These are phyloP conservation scores for Spathaspora arborariae DNA, from an alignment of 805 yeast genomes.

Conservation along the genomic window DNA sequence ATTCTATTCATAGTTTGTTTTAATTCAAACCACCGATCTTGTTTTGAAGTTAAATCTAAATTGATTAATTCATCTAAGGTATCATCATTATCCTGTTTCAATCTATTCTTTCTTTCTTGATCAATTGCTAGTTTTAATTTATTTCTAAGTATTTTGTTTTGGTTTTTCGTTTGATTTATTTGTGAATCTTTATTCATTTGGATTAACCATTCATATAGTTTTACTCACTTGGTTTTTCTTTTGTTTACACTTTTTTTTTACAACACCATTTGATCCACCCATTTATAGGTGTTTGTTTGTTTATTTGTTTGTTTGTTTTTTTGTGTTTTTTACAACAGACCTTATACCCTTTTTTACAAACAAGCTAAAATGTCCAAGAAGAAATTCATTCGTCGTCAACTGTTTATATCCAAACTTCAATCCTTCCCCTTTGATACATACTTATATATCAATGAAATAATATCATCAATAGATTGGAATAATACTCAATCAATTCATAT, in stretches of 20 bases:
- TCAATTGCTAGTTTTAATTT: background rate
- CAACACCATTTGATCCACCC: too few species aligned
- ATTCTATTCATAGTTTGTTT: background rate
- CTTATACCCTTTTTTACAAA: background rate
- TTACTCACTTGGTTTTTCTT: background rate
- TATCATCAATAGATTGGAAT: slow-evolving; percentile 41
- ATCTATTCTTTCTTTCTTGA: background rate
- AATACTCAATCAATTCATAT: slow-evolving; percentile 17
- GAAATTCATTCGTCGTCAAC: slow-evolving; percentile 21
- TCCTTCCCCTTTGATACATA: slow-evolving; percentile 36
- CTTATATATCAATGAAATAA: slow-evolving; percentile 32
- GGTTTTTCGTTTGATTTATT: background rate
- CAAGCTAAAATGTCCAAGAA: background rate
- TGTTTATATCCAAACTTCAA: slow-evolving; percentile 26
- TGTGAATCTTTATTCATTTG: background rate
- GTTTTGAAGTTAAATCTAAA: background rate
- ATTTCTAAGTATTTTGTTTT: background rate
- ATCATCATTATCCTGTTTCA: background rate
- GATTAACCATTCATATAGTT: too few species aligned
- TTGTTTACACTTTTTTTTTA: background rate
- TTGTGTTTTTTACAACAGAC: background rate
- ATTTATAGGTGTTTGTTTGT: too few species aligned
- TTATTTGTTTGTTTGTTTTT: background rate
- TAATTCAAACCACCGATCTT: background rate
- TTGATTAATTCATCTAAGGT: background rate